A percentile compares a stretch with the other conserved stretches of the same genome.
These are phyloP conservation scores for Ogataea sp. DNA, from an alignment of 805 yeast genomes.

Conservation along the genomic window DNA sequence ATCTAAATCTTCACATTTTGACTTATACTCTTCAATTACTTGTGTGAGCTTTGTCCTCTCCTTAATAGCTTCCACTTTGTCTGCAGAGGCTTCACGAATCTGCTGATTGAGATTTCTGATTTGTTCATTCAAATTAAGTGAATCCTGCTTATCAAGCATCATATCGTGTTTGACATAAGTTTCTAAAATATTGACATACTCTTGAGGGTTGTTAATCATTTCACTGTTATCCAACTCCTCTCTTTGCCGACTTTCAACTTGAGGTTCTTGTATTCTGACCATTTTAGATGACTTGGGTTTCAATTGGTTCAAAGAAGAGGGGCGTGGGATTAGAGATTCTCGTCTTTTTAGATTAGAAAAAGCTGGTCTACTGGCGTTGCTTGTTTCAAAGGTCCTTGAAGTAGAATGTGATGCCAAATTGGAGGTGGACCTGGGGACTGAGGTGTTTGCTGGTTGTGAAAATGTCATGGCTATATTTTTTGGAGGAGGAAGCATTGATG, in stretches of 20 bases:
- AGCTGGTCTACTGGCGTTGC: too few relatives aligned
- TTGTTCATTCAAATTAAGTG: slow-evolving; percentile 8
- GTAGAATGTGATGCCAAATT: too few relatives aligned
- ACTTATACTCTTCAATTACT: slow-evolving; percentile 8
- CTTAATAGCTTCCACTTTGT: slow-evolving; percentile 12
- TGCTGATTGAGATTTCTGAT: slow-evolving; percentile 5
- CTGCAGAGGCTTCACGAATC: slow-evolving; percentile 13
- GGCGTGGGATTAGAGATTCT: neutral
- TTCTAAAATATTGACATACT: slow-evolving; percentile 14
- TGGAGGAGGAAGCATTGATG: slow-evolving; percentile 6
- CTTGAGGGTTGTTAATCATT: slow-evolving; percentile 6
- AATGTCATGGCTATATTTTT: neutral
- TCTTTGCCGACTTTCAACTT: neutral
- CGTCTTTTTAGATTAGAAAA: neutral
- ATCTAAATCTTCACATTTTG: slow-evolving; percentile 12
- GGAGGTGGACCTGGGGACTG: too few relatives aligned
- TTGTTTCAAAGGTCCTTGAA: too few relatives aligned
- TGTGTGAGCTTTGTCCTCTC: slow-evolving; percentile 11
- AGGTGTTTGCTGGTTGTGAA: neutral
- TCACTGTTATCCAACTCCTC: neutral
- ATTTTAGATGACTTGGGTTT: neutral
- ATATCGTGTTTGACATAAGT: slow-evolving; percentile 16
- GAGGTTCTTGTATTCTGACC: neutral
- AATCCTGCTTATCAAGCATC: slow-evolving; percentile 15
- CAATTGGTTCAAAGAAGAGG: neutral